These are phyloP conservation scores for Ormosia semicastrata DNA, from an alignment of 306 rosid genomes.

Conservation along the genomic window DNA sequence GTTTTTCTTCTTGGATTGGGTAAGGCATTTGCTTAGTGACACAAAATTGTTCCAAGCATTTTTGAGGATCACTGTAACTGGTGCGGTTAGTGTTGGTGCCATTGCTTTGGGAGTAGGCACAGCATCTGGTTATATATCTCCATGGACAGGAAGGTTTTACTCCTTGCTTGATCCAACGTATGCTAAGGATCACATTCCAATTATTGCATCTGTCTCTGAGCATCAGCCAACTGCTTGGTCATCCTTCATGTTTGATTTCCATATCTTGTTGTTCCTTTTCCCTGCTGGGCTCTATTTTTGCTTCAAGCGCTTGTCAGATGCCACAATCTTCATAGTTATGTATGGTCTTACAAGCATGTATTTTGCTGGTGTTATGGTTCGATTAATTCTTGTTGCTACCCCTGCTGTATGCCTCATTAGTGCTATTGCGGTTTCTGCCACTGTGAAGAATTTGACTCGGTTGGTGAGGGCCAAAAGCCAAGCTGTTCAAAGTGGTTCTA, in stretches of 20 bases:
- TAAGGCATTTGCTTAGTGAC: conserved; percentile 78
- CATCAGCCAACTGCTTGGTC: conserved; percentile 99
- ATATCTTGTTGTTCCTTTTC: conserved; percentile 87
- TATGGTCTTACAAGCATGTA: conserved; percentile 99
- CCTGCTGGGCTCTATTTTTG: conserved; percentile 99
- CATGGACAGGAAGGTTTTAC: conserved; percentile 99
- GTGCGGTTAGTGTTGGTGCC: conserved; percentile 74
- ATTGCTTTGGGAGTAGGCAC: conserved; percentile 91
- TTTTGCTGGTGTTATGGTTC: conserved; percentile 99
- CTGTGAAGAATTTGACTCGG: conserved; percentile 80
- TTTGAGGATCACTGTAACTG: conserved; percentile 87
- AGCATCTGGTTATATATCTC: conserved; percentile 95
- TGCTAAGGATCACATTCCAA: conserved; percentile 97
- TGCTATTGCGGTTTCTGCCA: conserved; percentile 95
- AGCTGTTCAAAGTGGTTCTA: conserved; percentile 67
- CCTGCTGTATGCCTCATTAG: conserved; percentile 97
- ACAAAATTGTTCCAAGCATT: conserved; percentile 80
- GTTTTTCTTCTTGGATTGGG: conserved; percentile 93
- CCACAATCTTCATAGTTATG: conserved; percentile 93
- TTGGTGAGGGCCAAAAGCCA: conserved; percentile 65
- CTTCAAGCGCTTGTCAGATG: conserved; percentile 98
- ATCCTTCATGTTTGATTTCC: conserved; percentile 98
- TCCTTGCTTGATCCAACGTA: conserved; percentile 98
- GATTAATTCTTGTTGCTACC: conserved; percentile 94
- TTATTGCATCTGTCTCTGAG: conserved; percentile 98